These are phyloP conservation scores for Penicillium janthinellum DNA, from an alignment of 2,329 filamentous ascomycete genomes.

Conservation along the genomic window DNA sequence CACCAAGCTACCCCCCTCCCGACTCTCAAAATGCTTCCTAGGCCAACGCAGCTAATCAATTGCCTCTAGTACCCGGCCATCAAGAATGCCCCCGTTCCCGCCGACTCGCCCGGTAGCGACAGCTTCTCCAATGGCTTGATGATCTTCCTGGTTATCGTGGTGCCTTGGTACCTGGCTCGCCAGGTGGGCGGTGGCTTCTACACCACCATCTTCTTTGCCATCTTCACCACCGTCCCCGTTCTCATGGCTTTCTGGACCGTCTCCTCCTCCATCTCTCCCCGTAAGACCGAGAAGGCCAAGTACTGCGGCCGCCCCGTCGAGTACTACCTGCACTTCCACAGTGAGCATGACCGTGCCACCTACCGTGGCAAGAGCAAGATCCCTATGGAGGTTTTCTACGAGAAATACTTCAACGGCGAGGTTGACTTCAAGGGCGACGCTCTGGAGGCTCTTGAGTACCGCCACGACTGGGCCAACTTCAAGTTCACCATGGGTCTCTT, in stretches of 20 bases:
- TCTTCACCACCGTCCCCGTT: slow-evolving; percentile 78
- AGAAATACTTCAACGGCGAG: slow-evolving; percentile 95
- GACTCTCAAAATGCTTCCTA: not conserved
- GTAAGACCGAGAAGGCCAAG: slow-evolving; percentile 89
- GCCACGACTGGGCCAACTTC: slow-evolving; percentile 97
- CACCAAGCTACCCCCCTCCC: not conserved
- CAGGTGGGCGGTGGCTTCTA: slow-evolving; percentile 82
- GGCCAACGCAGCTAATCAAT: slow-evolving; percentile 8
- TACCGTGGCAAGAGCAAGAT: slow-evolving; percentile 55
- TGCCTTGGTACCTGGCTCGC: slow-evolving; percentile 80
- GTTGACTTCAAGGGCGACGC: slow-evolving; percentile 94
- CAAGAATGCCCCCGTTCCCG: slow-evolving; percentile 90
- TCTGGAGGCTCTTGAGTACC: slow-evolving; percentile 86
- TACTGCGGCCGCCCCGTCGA: slow-evolving; percentile 85
- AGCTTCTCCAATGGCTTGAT: slow-evolving; percentile 84
- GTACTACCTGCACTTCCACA: slow-evolving; percentile 67
- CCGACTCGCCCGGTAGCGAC: slow-evolving; percentile 80
- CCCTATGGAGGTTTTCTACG: slow-evolving; percentile 79
- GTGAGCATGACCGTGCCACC: slow-evolving; percentile 48
- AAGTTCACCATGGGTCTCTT: slow-evolving; percentile 82
- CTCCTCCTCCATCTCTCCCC: slow-evolving; percentile 80
- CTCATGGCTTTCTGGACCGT: slow-evolving; percentile 80
- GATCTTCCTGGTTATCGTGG: slow-evolving; percentile 65
- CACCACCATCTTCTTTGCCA: slow-evolving; percentile 82
- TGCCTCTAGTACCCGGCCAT: slow-evolving; percentile 74